Conservation (phyloP, 2,329 filamentous ascomycete species). For the Chlorencoelia australis region DNA sequence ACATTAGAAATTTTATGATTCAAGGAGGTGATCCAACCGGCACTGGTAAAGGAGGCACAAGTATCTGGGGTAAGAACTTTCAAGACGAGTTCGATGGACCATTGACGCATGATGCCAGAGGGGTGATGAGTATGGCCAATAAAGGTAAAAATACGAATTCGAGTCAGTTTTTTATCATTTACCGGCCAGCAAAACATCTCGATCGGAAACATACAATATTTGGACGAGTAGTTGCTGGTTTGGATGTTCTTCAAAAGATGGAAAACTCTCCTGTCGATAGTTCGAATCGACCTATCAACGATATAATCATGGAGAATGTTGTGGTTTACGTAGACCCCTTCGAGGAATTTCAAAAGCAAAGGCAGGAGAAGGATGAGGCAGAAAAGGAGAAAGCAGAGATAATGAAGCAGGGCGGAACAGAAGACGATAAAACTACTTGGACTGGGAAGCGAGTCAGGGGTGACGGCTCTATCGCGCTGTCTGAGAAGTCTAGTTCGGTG, state of each 20-base stretch:
- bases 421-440: conserved; percentile 89
- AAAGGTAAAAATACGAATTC: conserved; percentile 98
- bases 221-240: conserved; percentile 68
- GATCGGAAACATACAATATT: conserved; percentile 98
- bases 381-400: conserved; percentile 52
- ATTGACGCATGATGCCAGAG: conserved; percentile 69
- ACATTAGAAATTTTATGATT: conserved; percentile 95
- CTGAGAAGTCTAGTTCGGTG: conserved; percentile 36
- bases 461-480: conserved; percentile 47
- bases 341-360: conserved; percentile 78
- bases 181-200: conserved; percentile 73
- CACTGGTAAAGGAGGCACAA: conserved; percentile 80
- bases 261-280: conserved; percentile 69
- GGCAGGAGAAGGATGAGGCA: conserved; percentile 49
- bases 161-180: conserved; percentile 89
- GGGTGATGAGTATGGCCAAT: conserved; percentile 89
- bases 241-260: conserved; percentile 62
- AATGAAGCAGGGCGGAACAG: conserved; percentile 56
- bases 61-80: conserved; percentile 92
- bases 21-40: conserved; percentile 93
- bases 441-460: conserved; percentile 80
- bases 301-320: conserved; percentile 73
- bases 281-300: conserved; percentile 63
- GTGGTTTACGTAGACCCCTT: conserved; percentile 91
- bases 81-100: conserved; percentile 89